Evolutionary conservation across 202 grass and related monocot species (phyloP).

Genomic region (Elaeis oleifera): DNA sequence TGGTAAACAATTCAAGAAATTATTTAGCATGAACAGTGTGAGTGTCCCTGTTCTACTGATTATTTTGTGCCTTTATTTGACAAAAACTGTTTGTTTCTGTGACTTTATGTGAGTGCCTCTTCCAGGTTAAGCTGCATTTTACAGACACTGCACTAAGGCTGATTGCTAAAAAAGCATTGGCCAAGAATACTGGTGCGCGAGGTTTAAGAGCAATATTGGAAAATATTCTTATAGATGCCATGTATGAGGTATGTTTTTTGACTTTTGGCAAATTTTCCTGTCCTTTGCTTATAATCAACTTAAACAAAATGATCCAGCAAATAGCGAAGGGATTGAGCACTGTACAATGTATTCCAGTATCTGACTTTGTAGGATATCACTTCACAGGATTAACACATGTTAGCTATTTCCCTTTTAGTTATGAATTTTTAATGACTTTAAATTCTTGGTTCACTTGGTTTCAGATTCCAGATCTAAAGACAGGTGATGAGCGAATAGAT

Average conservation of each 20-base stretch:
- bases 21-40: slow-evolving; percentile 94
- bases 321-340: no score
- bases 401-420: no score
- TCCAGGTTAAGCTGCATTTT: slow-evolving; percentile 97
- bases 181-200: slow-evolving; percentile 90
- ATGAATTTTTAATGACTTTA: not conserved
- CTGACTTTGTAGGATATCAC: no score
- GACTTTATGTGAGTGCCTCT: slow-evolving; percentile 2
- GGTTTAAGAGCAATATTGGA: slow-evolving; percentile 94
- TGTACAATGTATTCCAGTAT: no score
- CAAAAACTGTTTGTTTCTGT: not conserved
- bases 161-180: slow-evolving; percentile 90
- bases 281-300: no score
- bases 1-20: slow-evolving; percentile 96
- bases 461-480: slow-evolving; percentile 87
- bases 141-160: slow-evolving; percentile 74
- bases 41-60: slow-evolving; percentile 25
- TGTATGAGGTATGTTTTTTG: slow-evolving; percentile 73
- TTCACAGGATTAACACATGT: no score
- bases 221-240: slow-evolving; percentile 90
- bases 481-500: slow-evolving; percentile 71
- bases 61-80: not conserved
- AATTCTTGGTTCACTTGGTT: slow-evolving; percentile 6
- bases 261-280: not conserved
- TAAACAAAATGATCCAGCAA: no score